These are phyloP conservation scores for Boletus huronensis DNA, from an alignment of 768 basidiomycete species.

Conservation along the genomic window DNA sequence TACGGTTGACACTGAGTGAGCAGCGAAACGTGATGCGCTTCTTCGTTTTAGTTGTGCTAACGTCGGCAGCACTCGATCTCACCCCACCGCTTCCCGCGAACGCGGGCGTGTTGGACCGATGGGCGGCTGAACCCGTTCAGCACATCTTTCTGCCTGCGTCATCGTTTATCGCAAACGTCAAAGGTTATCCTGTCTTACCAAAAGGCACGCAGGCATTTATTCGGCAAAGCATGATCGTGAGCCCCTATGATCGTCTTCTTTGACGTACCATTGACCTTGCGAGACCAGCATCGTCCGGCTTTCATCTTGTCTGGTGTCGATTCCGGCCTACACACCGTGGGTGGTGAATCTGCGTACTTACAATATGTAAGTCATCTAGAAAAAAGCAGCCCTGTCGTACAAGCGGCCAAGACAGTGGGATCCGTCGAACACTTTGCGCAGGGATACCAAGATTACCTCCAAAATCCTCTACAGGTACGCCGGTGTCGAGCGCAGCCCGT, in stretches of 20 bases:
- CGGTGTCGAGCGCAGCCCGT: not conserved
- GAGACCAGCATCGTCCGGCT: slow-evolving; percentile 72
- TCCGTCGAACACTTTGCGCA: slow-evolving; percentile 88
- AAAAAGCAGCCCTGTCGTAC: slow-evolving; percentile 65
- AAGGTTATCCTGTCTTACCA: slow-evolving; percentile 95
- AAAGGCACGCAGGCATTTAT: slow-evolving; percentile 92
- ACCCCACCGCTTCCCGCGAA: slow-evolving; percentile 82
- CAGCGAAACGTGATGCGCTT: slow-evolving; percentile 32
- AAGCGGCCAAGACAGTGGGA: slow-evolving; percentile 60
- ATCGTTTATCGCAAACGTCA: slow-evolving; percentile 91
- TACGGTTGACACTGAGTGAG: slow-evolving; percentile 74
- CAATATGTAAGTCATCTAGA: slow-evolving; percentile 87
- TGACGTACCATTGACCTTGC: slow-evolving; percentile 19
- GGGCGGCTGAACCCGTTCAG: slow-evolving; percentile 92
- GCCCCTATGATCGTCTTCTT: slow-evolving; percentile 24
- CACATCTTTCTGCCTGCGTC: slow-evolving; percentile 86
- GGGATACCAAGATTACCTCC: slow-evolving; percentile 93
- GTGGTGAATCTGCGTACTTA: slow-evolving; percentile 83
- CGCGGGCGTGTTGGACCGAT: slow-evolving; percentile 72
- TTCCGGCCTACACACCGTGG: slow-evolving; percentile 63
- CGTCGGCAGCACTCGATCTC: slow-evolving; percentile 77
- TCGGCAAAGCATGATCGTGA: slow-evolving; percentile 81
- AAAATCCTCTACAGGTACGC: slow-evolving; percentile 85
- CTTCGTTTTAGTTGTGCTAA: slow-evolving; percentile 9
- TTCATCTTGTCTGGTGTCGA: slow-evolving; percentile 75